Evolutionary conservation across 305 asterid species (phyloP), one percentile per base, ranked within the genome.

Genomic region (Rubia tinctorum): DNA sequence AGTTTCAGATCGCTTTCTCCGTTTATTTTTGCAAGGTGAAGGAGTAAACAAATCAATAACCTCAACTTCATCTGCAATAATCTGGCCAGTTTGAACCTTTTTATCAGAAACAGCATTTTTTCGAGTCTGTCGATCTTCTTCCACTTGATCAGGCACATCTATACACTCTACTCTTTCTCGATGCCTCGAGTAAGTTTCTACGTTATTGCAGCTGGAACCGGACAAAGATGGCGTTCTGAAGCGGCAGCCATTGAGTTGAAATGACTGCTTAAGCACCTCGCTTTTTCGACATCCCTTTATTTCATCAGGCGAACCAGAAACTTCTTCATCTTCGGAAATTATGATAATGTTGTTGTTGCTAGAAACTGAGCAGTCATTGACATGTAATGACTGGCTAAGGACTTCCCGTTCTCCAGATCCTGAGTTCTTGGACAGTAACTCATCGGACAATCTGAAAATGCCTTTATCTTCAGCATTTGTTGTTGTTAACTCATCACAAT

Each of bases 11-110:
- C 65, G 75, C 25, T 55, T 18, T 75, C 81, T 80, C 76, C 90
- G 89, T 84, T 77, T 93, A 84, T 85, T 37, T 37, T 37, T 85
- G 75, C 77, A 79, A 68, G 92, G 95, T 6, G 97, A 87, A 71
- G 96, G 98, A 40, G 96, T 86, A 27, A 78, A 80, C 58, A 88
- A 18, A 68, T 89, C 96, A 55, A 90, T 92, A 69, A 90, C 78
- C 91, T 86, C 98, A 62, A 82, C 85, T 55, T 55, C 60, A 70
- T 82, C 81, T 18, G 66, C 34, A 61, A 63, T 23, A 51, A 1
- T 44, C 39, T 49, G 78, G 37, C 80, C 64, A 27, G 20, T 37
- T 68, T 65, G 73, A 77, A 77, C 82, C 60, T 76, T 37, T 37
- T 37, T 42, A 43, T 61, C 49, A 25, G 69, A 61, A 75, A 72